Conservation (phyloP, 495 filamentous ascomycete genomes). For the Aspergillus taichungensis region DNA sequence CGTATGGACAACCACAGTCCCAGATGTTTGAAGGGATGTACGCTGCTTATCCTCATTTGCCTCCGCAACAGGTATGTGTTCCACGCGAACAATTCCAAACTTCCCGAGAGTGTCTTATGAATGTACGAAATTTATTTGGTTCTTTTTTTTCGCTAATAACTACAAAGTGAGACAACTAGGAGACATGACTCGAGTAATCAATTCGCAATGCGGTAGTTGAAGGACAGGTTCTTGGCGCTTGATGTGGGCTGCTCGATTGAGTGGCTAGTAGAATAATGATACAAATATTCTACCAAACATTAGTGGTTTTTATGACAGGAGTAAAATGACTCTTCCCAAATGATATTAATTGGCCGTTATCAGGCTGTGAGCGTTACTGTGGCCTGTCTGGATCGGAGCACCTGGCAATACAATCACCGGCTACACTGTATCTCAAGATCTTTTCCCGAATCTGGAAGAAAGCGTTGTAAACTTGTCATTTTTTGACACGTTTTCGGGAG, state of each 20-base stretch:
- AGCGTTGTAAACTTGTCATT: conserved; percentile 58
- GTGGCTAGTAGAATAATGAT: no score
- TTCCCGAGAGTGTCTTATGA: not conserved
- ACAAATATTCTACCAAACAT: no score
- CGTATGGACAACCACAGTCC: conserved; percentile 64
- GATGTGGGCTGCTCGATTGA: no score
- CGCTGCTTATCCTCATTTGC: conserved; percentile 63
- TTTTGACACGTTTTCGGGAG: conserved; percentile 49
- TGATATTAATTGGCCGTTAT: no score
- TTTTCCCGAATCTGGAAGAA: conserved; percentile 63
- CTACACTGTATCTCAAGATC: conserved; percentile 21
- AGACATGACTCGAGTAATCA: no score
- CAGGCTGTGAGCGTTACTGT: no score
- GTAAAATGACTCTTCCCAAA: no score
- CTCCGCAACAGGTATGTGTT: conserved; percentile 70
- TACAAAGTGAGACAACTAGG: not conserved
- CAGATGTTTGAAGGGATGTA: conserved; percentile 91
- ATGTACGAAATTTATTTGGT: not conserved
- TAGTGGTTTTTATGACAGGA: no score
- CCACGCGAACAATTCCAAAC: conserved; percentile 2
- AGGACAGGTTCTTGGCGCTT: no score
- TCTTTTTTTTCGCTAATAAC: conserved; percentile 1
- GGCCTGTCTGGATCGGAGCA: no score
- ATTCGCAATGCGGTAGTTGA: no score
- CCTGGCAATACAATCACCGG: no score